Evolutionary conservation across 768 basidiomycete genomes (phyloP).

Genomic region (Lentinus brumalis): DNA sequence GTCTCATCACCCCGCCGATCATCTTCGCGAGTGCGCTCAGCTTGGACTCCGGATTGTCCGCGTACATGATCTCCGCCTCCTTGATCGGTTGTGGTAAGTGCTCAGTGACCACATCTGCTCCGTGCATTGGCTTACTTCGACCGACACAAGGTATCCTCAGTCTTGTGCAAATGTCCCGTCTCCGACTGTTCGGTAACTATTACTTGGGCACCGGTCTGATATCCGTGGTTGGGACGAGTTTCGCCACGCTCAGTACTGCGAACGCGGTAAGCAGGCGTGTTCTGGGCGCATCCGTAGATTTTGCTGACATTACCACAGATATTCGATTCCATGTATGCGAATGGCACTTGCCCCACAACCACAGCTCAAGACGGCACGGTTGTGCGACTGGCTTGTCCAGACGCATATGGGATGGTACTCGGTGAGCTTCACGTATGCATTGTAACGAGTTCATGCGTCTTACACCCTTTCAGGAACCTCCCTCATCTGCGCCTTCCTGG

Average conservation of each 20-base stretch:
- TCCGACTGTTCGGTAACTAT: conserved; percentile 61
- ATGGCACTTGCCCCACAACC: conserved; percentile 73
- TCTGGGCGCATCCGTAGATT: neutral
- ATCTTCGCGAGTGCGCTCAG: conserved; percentile 69
- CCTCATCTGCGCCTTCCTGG: conserved; percentile 75
- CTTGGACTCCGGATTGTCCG: conserved; percentile 56
- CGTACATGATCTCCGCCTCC: conserved; percentile 82
- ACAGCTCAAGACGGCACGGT: conserved; percentile 59
- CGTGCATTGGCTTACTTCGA: neutral
- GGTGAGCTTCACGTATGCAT: conserved; percentile 40
- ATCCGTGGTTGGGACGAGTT: conserved; percentile 81
- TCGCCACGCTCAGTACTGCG: conserved; percentile 62
- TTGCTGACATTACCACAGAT: conserved; percentile 42
- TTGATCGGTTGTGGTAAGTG: conserved; percentile 76
- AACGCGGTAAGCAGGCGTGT: neutral
- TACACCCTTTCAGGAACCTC: conserved; percentile 56
- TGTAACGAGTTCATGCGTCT: neutral
- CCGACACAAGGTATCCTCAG: conserved; percentile 63
- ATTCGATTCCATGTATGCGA: conserved; percentile 73
- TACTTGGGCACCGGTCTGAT: conserved; percentile 81
- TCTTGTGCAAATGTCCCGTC: conserved; percentile 75
- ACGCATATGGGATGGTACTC: conserved; percentile 78
- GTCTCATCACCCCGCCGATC: conserved; percentile 82
- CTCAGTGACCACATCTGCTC: neutral
- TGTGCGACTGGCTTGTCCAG: conserved; percentile 65